These are phyloP conservation scores for Micractinium sp. DNA, from an alignment of 139 green algal species.

Conservation along the genomic window DNA sequence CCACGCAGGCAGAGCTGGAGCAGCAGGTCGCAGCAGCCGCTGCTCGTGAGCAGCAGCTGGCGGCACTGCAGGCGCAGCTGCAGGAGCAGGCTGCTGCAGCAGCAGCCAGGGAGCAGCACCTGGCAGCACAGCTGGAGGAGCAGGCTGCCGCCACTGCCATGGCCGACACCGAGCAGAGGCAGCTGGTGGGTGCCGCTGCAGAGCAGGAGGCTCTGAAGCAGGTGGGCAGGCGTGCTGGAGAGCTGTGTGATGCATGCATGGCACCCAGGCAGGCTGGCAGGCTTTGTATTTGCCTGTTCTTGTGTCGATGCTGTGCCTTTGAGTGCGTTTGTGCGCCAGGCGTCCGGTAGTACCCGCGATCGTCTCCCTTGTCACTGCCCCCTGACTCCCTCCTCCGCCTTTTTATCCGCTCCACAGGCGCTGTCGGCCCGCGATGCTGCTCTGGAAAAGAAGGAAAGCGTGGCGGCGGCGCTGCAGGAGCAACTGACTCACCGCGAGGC, in stretches of 20 bases:
- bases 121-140: not conserved
- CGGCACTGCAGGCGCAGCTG: constrained; percentile 14
- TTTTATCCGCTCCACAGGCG: not conserved
- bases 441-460: constrained; percentile 19
- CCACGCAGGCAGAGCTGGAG: not conserved
- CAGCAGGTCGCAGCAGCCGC: not conserved
- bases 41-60: not conserved
- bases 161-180: constrained; percentile 3
- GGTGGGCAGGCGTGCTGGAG: not conserved
- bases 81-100: not conserved
- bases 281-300: not conserved
- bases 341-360: no score
- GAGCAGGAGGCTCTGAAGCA: constrained; percentile 17
- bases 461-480: not conserved
- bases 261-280: not conserved
- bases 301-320: not conserved
- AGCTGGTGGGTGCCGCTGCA: not conserved
- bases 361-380: not conserved
- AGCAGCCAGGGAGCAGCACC: not conserved
- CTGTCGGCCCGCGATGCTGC: constrained; percentile 3
- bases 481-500: constrained; percentile 2
- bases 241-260: not conserved
- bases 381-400: not conserved
- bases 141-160: constrained; percentile 2
- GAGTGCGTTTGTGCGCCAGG: not conserved